phyloP scores from a whole-genome alignment of 257 asterid genomes.

The Anisodus tanguticus region DNA sequence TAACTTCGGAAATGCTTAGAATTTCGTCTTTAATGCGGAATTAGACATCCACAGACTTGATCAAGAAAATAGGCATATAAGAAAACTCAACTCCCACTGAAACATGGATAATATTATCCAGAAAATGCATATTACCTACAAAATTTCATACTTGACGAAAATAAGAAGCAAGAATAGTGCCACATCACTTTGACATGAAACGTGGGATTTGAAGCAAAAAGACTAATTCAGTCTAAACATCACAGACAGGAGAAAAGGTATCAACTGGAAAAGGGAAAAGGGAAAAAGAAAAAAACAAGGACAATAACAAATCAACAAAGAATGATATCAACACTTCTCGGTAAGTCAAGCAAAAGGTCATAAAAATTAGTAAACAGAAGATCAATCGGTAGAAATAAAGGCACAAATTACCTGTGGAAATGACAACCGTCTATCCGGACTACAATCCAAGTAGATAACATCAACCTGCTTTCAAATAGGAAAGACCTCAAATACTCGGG shows the following conservation, averaged over 20 bases:
- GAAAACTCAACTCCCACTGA: background rate
- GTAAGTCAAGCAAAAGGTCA: slow-evolving; percentile 16
- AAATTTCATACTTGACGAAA: background rate
- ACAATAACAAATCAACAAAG: background rate
- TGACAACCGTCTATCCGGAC: slow-evolving; percentile 92
- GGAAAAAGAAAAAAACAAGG: background rate
- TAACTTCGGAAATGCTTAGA: background rate
- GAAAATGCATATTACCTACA: background rate
- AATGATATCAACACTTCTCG: background rate
- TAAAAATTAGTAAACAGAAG: background rate
- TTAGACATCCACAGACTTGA: background rate
- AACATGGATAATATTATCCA: background rate
- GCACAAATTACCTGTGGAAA: slow-evolving; percentile 69
- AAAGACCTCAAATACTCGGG: slow-evolving; percentile 69
- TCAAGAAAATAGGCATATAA: slow-evolving; percentile 19
- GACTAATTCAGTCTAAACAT: slow-evolving; percentile 10
- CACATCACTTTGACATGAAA: slow-evolving; percentile 8
- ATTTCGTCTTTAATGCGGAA: background rate
- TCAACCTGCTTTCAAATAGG: slow-evolving; percentile 59
- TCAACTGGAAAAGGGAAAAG: background rate
- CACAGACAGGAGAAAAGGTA: slow-evolving; percentile 19
- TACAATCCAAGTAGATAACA: slow-evolving; percentile 77
- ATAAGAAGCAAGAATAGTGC: background rate
- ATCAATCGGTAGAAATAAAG: slow-evolving; percentile 6
- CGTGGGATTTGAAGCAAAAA: background rate